Base-by-base conservation (phyloP, 441 rosid species). In the Breynia disticha region DNA sequence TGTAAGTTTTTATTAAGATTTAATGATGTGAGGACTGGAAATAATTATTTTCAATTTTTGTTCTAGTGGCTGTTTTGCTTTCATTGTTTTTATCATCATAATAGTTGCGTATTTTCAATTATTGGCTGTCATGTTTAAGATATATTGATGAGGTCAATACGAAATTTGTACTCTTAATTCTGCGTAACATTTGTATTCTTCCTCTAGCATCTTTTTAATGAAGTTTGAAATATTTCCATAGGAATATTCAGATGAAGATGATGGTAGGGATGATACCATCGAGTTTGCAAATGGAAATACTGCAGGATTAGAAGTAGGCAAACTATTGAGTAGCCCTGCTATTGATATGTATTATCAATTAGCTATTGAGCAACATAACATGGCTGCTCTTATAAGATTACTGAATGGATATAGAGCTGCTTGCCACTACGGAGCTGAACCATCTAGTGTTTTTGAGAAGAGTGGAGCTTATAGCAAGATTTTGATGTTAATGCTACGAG, bases 391-490 rank as follows among this genome's bases (percentile, higher is more conserved):
- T 53, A 56, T 53, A 51, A 74, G 78, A 59, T 57, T 88, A 49
- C 51, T 86, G 59, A 91, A 88, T 68, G 83, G 79, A 56, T 91
- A 83, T 69, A 78, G 86, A 65, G 83, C 95, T 62, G 95, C 87
- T 41, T 86, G 97, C 68, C 84, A 73, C 60, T 84, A 70, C 64
- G 83, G 90, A 20, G 67, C 76, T 16, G 86, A 85, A 67, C 59
- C 86, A 67, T 67, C 67, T 46, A 69, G 46, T 46, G 46, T 50
- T 69, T 52, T 60, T 48, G 72, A 62, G 65, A 77, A 84, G 61
- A 61, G 77, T 35, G 67, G 56, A 67, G 62, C 74, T 11, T 81
- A 75, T 68, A 72, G 83, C 68, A 74, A 68, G 60, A 72, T 83
- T 68, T 42, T 89, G 67, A 61, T 80, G 48, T 77, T 79, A 46